Base-by-base conservation (phyloP, 2,329 filamentous ascomycete species). In the Fusarium foetens region DNA sequence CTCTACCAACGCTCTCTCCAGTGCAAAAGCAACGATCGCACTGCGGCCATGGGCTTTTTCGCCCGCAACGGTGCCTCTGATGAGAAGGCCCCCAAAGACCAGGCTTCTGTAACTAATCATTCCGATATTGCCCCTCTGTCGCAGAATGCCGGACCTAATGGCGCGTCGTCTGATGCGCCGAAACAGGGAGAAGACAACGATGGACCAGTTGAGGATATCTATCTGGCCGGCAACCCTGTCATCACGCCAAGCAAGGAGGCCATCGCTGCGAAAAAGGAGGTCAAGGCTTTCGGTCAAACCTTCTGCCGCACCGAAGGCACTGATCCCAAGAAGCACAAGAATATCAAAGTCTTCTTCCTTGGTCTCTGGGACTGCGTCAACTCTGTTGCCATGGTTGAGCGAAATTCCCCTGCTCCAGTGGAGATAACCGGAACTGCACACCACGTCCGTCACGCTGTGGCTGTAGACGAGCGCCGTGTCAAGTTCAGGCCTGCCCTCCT, bases 361-460 rank as follows among this genome's bases (percentile, higher is more conserved):
- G 86, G 87, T 1, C 80, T 88, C 39, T 88, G 86, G 80, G 86
- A 88, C 70, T 86, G 84, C 63, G 86, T 88, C 54, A 87, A 85
- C 76, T 86, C 83, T 8, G 85, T 88, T 12, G 80, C 83, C 2
- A 78, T 84, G 13, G 60, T 83, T 23, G 83, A 83, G 59, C 70
- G 66, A 0, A 83, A 77, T 55, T 77, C 80, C 7, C 80, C 78
- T 12, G 75, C 80, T 8, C 83, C 83, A 6, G 78, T 81, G 0
- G 77, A 80, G 0, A 79, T 82, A 0, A 74, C 68, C 16, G 80
- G 84, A 8, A 84, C 84, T 2, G 85, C 86, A 1, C 70, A 77
- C 17, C 81, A 82, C 52, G 81, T 88, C 31, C 82, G 86, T 0
- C 87, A 88, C 55, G 86, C 87, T 2, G 85, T 88, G 2, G 83